Percentiles rank a stretch among this genome's conserved stretches.
Evolutionary conservation across 2,329 filamentous ascomycete genomes (phyloP).

Genomic region (Eutypella sp.): DNA sequence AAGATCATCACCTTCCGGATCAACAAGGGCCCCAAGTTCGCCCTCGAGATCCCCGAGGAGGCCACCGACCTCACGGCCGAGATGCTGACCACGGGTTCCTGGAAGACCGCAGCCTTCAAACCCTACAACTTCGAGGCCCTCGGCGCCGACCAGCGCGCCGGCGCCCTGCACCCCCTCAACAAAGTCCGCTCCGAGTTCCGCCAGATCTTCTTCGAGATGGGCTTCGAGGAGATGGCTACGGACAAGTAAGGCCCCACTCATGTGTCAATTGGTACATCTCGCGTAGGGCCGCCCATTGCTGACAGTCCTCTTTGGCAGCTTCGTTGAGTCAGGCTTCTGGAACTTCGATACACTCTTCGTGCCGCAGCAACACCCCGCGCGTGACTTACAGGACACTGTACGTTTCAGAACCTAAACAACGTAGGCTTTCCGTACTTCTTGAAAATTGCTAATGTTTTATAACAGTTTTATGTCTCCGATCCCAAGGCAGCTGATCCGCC

Average conservation of each 20-base stretch:
- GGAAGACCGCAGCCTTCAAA: conserved; percentile 93
- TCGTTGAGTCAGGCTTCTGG: conserved; percentile 95
- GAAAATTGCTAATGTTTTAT: not conserved
- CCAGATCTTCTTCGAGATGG: conserved; percentile 97
- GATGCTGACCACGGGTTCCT: conserved; percentile 81
- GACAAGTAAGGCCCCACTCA: conserved; percentile 11
- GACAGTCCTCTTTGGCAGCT: conserved; percentile 51
- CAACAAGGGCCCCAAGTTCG: conserved; percentile 81
- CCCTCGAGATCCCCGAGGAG: conserved; percentile 82
- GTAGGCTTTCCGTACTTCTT: not conserved
- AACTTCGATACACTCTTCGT: conserved; percentile 98
- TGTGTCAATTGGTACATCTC: not conserved
- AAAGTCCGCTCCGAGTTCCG: conserved; percentile 96
- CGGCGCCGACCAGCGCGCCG: conserved; percentile 56
- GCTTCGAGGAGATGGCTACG: conserved; percentile 97
- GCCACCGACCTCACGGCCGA: conserved; percentile 93
- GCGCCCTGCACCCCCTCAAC: conserved; percentile 68
- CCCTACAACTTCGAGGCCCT: conserved; percentile 52
- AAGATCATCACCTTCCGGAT: conserved; percentile 85
- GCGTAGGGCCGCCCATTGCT: not conserved
- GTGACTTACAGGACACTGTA: conserved; percentile 86
- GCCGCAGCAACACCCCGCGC: conserved; percentile 93
- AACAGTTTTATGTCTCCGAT: conserved; percentile 84
- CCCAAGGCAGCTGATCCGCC: conserved; percentile 70
- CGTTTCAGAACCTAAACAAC: not conserved